Base-by-base conservation (phyloP, 2,329 filamentous ascomycete genomes). In the Elsinoe batatas region DNA sequence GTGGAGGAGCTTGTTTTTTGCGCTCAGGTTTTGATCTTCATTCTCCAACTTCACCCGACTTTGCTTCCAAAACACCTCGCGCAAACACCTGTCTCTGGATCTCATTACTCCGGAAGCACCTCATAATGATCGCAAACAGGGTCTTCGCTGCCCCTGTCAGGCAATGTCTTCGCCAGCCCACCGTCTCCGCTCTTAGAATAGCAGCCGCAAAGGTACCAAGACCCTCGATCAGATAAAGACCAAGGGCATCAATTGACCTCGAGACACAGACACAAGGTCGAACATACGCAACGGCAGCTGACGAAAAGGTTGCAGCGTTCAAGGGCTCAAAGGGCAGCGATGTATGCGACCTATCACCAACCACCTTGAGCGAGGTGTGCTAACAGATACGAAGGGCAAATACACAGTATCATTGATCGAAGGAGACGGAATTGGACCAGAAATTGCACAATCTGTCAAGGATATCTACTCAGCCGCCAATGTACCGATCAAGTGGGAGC, bases 371-470 rank as follows among this genome's bases (percentile, higher is more conserved):
- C 26, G 18, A 54, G 40, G 18, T 33, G 38, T 12, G 42, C 44
- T 43, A 40, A 42, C 42, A 35, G 22, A 36, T 60, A 67, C 3
- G 4, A 51, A 95, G 89, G 93, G 93, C 69, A 93, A 93, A 75
- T 98, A 86, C 81, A 87, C 88, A 57, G 93, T 98, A 68, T 91
- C 88, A 66, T 79, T 98, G 75, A 98, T 98, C 64, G 94, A 98
- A 81, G 93, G 94, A 76, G 94, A 98, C 70, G 93, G 93, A 72
- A 98, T 98, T 72, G 93, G 93, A 60, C 93, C 93, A 62, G 91
- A 98, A 78, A 98, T 98, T 71, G 84, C 93, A 63, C 85, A 95
- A 75, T 94, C 93, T 51, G 91, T 98, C 69, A 98, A 97, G 83
- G 88, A 96, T 74, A 98, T 98, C 76, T 98, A 96, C 78, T 80